Percentiles rank a stretch among this genome's conserved stretches.
These are phyloP conservation scores for Aspergillus wentii DNA, from an alignment of 495 filamentous ascomycete genomes.

Conservation along the genomic window DNA sequence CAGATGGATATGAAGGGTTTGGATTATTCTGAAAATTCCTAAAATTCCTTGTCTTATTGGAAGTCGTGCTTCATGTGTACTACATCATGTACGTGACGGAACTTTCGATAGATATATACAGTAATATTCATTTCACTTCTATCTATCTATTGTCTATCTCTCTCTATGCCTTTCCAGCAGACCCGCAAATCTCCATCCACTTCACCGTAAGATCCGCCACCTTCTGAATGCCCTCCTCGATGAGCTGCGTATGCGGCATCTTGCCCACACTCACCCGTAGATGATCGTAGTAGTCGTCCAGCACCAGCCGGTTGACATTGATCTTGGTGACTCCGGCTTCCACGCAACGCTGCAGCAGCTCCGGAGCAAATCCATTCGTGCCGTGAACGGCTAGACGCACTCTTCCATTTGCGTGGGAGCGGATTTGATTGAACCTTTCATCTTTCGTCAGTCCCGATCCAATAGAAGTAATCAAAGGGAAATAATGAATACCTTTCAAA, in stretches of 20 bases:
- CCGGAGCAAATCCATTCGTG: constrained; percentile 58
- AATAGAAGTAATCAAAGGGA: too few relatives aligned
- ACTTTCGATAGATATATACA: too few relatives aligned
- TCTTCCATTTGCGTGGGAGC: constrained; percentile 25
- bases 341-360: constrained; percentile 55
- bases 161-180: constrained; percentile 16
- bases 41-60: too few relatives aligned
- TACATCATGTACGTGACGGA: too few relatives aligned
- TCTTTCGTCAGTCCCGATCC: not conserved
- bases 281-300: constrained; percentile 30
- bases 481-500: constrained; percentile 46
- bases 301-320: constrained; percentile 69
- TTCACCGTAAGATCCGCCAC: constrained; percentile 14
- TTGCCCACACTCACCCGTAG: constrained; percentile 12
- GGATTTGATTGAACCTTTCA: constrained; percentile 11
- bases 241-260: constrained; percentile 20
- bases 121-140: too few relatives aligned
- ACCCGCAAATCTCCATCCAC: constrained; percentile 22
- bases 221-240: constrained; percentile 21
- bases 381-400: constrained; percentile 65
- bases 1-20: too few relatives aligned
- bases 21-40: too few relatives aligned
- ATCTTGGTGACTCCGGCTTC: constrained; percentile 59
- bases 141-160: too few relatives aligned
- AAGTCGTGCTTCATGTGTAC: too few relatives aligned